Evolutionary conservation across 2,329 filamentous ascomycete species (phyloP), one percentile per base, ranked within the genome.

Genomic region (Lachnellula occidentalis): DNA sequence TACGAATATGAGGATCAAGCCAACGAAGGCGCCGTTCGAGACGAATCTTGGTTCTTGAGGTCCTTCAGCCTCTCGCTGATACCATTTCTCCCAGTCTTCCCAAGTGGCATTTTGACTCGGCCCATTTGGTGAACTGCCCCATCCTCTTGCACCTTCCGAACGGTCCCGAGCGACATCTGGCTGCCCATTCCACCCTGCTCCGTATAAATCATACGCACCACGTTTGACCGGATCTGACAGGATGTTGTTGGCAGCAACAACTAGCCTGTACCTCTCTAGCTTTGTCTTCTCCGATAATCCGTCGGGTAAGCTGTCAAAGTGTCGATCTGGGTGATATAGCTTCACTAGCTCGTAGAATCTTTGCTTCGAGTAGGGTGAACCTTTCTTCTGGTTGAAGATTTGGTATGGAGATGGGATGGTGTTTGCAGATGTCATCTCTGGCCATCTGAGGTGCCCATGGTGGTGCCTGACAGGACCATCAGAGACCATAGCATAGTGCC

Each of bases 81-180:
- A 80, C 85, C 87, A 95, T 45, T 78, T 79, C 73, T 96, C 90
- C 92, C 92, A 96, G 70, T 99, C 94, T 69, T 99, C 94, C 94
- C 94, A 99, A 0, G 94, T 97, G 1, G 90, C 94, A 69, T 97
- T 97, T 63, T 75, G 70, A 65, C 76, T 80, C 48, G 85, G 81
- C 2, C 78, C 69, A 17, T 59, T 51, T 6, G 63, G 62, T 9
- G 61, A 61, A 17, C 56, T 58, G 5, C 58, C 60, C 65, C 67
- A 67, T 6, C 63, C 65, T 55, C 55, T 51, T 9, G 51, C 58
- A 22, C 51, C 49, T 62, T 63, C 59, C 63, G 58, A 58, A 24
- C 55, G 60, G 58, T 65, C 63, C 55, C 60, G 57, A 45, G 57
- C 58, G 22, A 67, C 61, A 36, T 66, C 72, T 3, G 74, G 69